A percentile compares a stretch with the other conserved stretches of the same genome.
These are phyloP conservation scores for Sphaerulina musiva DNA, from an alignment of 2,329 filamentous ascomycete species.

Conservation along the genomic window DNA sequence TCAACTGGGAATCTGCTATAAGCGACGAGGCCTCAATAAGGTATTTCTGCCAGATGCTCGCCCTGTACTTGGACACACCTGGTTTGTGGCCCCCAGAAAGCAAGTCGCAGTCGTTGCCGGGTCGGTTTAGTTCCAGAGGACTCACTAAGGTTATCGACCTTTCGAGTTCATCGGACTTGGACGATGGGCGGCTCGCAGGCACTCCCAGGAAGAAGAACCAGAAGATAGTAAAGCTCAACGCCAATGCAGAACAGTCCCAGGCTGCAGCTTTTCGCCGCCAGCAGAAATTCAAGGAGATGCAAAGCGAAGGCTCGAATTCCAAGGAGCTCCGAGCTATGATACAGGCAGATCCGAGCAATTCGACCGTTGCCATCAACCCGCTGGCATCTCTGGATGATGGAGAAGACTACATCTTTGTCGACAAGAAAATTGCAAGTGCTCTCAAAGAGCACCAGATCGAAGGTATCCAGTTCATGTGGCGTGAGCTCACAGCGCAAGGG, in stretches of 20 bases:
- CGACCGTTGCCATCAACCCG: conserved; percentile 58
- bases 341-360: conserved; percentile 17
- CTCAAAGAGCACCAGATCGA: conserved; percentile 77
- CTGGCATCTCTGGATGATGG: conserved; percentile 49
- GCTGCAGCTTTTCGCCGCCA: conserved; percentile 19
- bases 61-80: conserved; percentile 7
- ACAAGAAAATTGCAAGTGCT: conserved; percentile 53
- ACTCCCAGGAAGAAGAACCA: conserved; percentile 17
- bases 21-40: background rate
- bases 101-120: background rate
- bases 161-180: conserved; percentile 16
- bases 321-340: conserved; percentile 22
- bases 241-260: conserved; percentile 17
- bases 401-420: conserved; percentile 58
- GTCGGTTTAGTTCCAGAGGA: background rate
- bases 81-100: conserved; percentile 14
- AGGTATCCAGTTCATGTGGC: conserved; percentile 84
- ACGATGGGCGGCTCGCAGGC: background rate
- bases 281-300: conserved; percentile 15
- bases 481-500: conserved; percentile 59
- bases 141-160: conserved; percentile 8
- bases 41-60: conserved; percentile 9
- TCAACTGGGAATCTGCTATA: conserved; percentile 4
- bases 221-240: conserved; percentile 14
- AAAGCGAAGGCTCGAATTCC: conserved; percentile 20